phyloP scores from a whole-genome alignment of 352 stramenopile species.

The Globisporangium spinosum region DNA sequence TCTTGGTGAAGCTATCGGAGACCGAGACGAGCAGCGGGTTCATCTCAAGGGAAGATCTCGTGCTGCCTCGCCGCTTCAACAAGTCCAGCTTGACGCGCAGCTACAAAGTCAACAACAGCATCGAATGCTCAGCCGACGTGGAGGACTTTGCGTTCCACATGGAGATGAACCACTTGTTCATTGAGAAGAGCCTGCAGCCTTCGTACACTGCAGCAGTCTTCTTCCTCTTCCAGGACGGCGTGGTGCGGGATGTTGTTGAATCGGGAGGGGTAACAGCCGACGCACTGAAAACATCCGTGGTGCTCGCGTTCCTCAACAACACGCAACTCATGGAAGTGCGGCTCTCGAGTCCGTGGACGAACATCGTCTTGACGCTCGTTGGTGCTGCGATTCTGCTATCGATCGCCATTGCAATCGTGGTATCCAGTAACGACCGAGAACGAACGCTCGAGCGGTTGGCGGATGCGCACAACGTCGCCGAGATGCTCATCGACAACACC shows the following conservation, averaged over 20 bases:
- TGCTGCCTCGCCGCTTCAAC: not conserved
- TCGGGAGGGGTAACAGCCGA: not conserved
- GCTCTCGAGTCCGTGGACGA: slow-evolving; percentile 10
- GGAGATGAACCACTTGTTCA: slow-evolving; percentile 42
- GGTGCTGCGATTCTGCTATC: slow-evolving; percentile 6
- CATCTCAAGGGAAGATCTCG: not conserved
- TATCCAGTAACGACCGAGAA: not conserved
- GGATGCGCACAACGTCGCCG: slow-evolving; percentile 6
- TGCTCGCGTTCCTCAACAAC: slow-evolving; percentile 17
- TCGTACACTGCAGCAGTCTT: slow-evolving; percentile 42
- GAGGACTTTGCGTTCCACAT: slow-evolving; percentile 16
- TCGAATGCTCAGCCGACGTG: not conserved
- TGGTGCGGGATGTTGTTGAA: slow-evolving; percentile 2
- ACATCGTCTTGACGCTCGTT: slow-evolving; percentile 7
- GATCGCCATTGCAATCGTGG: not conserved
- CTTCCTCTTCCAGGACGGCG: slow-evolving; percentile 48
- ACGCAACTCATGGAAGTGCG: slow-evolving; percentile 10
- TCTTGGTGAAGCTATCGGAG: not conserved
- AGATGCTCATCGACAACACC: not conserved
- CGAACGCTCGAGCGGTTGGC: not conserved
- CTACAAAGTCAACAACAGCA: not conserved
- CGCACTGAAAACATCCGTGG: not conserved
- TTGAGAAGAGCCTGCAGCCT: slow-evolving; percentile 35
- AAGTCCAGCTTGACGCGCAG: slow-evolving; percentile 1
- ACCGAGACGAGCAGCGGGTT: not conserved